Evolutionary conservation across 371 early-diverging fungal genomes (phyloP), one percentile per base, ranked within the genome.

Genomic region (Mortierella sp.): DNA sequence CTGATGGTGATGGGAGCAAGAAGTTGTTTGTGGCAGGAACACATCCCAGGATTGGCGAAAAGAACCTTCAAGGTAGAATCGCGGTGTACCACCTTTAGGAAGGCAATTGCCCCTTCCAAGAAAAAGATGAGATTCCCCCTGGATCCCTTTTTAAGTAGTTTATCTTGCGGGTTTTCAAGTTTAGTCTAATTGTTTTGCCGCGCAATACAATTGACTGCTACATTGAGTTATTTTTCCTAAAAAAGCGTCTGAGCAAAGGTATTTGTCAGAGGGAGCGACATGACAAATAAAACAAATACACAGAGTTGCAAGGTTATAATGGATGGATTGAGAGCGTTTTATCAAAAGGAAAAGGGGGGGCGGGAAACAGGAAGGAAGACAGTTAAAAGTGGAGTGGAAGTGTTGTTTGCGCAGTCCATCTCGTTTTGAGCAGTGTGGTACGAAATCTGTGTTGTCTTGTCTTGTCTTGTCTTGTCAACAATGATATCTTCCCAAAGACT

Each of bases 21-120:
- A 59, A 39, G 39, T 20, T 78, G 30, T 78, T 74, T 74, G 71
- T 78, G 22, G 70, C 79, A 30, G 79, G 79, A 3, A 78, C 79
- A 11, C 68, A 78, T 60, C 55, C 67, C 1, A 62, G 71, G 64
- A 62, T 58, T 51, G 79, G 71, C 1, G 70, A 73, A 30, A 70
- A 67, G 68, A 73, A 67, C 40, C 43, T 70, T 32, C 79, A 78
- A 49, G 79, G 79, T 5, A 65, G 79, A 16, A 78, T 78, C 30
- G 79, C 74, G 6, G 64, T 78, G 2, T 78, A 74, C 30, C 66
- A 69, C 12, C 28, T 78, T 26, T 60, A 45, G 30, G 39, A 22
- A n/a, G 0, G 62, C 24, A 14, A 39, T 61, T 52, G 22, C 22
- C 37, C 28, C 30, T 20, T 52, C 52, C 35, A 8, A 35, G 43